Evolutionary conservation across 768 basidiomycete genomes (phyloP).

Genomic region (Mycena capillaripes): DNA sequence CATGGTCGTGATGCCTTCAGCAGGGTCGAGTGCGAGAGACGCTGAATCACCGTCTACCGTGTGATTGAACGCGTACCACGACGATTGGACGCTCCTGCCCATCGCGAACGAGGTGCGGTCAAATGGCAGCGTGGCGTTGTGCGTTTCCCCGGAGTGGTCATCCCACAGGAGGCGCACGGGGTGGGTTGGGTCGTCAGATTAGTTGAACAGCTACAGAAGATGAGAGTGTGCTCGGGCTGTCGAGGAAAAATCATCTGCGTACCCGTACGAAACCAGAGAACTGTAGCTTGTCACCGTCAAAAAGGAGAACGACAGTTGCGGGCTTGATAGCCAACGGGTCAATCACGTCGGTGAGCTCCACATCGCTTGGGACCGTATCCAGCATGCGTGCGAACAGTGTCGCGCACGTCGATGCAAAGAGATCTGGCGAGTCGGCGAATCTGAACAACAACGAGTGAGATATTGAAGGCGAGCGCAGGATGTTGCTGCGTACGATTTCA

Average conservation of each 20-base stretch:
- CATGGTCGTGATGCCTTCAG: background rate
- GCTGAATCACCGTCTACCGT: background rate
- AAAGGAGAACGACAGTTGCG: background rate
- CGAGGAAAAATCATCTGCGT: background rate
- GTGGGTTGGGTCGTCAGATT: background rate
- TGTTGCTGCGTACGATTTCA: background rate
- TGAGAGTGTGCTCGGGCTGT: background rate
- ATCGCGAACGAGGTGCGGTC: background rate
- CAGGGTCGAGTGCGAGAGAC: background rate
- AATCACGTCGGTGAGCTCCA: constrained; percentile 15
- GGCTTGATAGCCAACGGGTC: constrained; percentile 9
- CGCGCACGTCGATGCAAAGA: constrained; percentile 8
- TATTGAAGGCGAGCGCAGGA: background rate
- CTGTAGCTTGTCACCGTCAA: background rate
- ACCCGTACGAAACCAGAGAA: background rate
- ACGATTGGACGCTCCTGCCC: background rate
- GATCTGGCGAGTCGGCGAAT: constrained; percentile 9
- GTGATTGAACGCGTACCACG: background rate
- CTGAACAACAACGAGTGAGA: background rate
- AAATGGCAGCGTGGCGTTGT: background rate
- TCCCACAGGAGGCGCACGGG: background rate
- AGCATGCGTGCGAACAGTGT: constrained; percentile 17
- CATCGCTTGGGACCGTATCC: constrained; percentile 7
- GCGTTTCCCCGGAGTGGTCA: background rate
- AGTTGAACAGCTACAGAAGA: background rate